Evolutionary conservation across 192 early-diverging fungal genomes (phyloP).

Genomic region (Obelidium mucronatum): DNA sequence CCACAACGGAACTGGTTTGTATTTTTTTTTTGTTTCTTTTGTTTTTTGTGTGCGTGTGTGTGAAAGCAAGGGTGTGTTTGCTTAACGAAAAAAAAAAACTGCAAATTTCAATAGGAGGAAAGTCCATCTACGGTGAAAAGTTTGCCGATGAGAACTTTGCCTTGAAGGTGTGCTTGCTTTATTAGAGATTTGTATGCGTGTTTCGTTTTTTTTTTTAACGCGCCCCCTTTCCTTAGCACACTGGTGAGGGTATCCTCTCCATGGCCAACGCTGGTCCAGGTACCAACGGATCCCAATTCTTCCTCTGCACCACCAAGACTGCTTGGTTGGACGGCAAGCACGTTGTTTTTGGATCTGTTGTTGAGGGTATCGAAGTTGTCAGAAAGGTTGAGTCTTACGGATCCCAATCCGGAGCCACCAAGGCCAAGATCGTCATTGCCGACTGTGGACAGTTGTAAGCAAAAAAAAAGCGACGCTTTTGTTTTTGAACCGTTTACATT

Average conservation of each 20-base stretch:
- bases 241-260: slow-evolving; percentile 36
- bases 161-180: slow-evolving; percentile 52
- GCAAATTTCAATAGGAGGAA: slow-evolving; percentile 53
- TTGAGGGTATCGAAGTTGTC: slow-evolving; percentile 67
- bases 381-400: slow-evolving; percentile 55
- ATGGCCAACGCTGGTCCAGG: slow-evolving; percentile 54
- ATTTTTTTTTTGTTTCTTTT: neutral
- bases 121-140: slow-evolving; percentile 78
- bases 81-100: neutral
- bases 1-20: slow-evolving; percentile 76
- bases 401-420: slow-evolving; percentile 31
- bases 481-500: no score
- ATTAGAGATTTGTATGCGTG: neutral
- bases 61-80: neutral
- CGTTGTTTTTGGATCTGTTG: slow-evolving; percentile 57
- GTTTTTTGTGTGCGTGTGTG: no score
- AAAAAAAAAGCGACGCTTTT: no score
- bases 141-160: slow-evolving; percentile 91
- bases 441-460: slow-evolving; percentile 1
- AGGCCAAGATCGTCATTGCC: slow-evolving; percentile 21
- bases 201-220: neutral
- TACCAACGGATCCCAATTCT: slow-evolving; percentile 68
- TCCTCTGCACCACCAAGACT: slow-evolving; percentile 86
- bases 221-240: slow-evolving; percentile 86
- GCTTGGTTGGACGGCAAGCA: slow-evolving; percentile 72